Percentiles rank a stretch among this genome's conserved stretches.
Evolutionary conservation across 2,329 filamentous ascomycete species (phyloP).

Genomic region (Xylariaceae sp.): DNA sequence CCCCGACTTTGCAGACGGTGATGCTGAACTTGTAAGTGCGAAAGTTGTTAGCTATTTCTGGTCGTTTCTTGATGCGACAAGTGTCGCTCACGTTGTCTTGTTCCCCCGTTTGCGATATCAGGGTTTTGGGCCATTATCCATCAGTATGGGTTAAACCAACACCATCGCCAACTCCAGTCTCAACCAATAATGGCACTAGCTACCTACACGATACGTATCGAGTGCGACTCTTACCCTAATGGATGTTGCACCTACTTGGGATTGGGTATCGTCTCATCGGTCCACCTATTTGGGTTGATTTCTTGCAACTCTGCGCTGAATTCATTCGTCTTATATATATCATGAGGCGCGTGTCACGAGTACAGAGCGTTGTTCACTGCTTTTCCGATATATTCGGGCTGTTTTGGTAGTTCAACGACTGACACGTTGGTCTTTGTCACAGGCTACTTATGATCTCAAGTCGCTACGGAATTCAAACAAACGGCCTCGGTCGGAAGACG

Average conservation of each 20-base stretch:
- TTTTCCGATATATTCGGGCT: no score
- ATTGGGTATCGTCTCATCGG: no score
- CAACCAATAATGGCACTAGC: no score
- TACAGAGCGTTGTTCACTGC: neutral
- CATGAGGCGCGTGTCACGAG: neutral
- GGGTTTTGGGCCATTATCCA: no score
- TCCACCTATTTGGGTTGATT: no score
- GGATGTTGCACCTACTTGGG: no score
- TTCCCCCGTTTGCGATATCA: no score
- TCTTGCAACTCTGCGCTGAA: neutral
- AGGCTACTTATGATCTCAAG: constrained; percentile 27
- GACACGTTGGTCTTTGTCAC: constrained; percentile 1
- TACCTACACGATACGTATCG: no score
- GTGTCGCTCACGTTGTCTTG: neutral
- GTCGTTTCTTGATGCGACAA: neutral
- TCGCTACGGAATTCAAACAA: constrained; percentile 12
- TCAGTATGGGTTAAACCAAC: no score
- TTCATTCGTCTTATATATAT: neutral
- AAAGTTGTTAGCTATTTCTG: neutral
- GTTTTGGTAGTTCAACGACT: neutral
- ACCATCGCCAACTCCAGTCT: no score
- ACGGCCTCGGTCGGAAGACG: constrained; percentile 22
- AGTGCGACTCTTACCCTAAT: no score
- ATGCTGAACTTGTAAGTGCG: constrained; percentile 40
- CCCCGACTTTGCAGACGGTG: constrained; percentile 44